A percentile compares a stretch with the other conserved stretches of the same genome.
phyloP scores from a whole-genome alignment of 1,139 yeast genomes.

The Candida sanyaensis region DNA sequence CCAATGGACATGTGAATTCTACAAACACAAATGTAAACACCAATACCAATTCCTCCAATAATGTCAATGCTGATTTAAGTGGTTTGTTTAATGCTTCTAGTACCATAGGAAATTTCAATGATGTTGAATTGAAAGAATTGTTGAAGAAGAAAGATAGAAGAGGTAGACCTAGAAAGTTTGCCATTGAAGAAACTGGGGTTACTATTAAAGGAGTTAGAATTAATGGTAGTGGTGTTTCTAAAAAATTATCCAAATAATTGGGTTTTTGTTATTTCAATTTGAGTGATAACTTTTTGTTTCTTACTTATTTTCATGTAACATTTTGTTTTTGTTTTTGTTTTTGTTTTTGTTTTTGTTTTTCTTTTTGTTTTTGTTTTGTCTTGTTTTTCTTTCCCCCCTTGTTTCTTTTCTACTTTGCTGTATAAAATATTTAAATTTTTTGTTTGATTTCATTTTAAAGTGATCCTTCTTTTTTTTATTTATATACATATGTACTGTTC shows the following conservation, averaged over 20 bases:
- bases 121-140: constrained; percentile 40
- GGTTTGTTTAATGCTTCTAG: constrained; percentile 30
- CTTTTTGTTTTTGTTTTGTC: neutral
- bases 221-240: constrained; percentile 29
- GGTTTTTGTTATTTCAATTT: neutral
- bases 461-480: neutral
- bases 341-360: neutral
- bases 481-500: neutral
- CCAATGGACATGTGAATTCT: neutral
- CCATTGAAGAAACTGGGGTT: constrained; percentile 50
- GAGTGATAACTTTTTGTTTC: too few species aligned
- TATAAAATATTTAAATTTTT: neutral
- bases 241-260: constrained; percentile 7
- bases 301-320: neutral
- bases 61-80: constrained; percentile 1
- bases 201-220: constrained; percentile 49
- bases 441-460: neutral
- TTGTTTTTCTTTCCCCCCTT: neutral
- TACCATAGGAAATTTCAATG: constrained; percentile 32
- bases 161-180: constrained; percentile 56
- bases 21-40: constrained; percentile 4
- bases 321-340: neutral
- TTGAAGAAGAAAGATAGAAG: constrained; percentile 45
- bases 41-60: constrained; percentile 4
- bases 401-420: neutral